Percentiles rank a stretch among this genome's conserved stretches.
Evolutionary conservation across 2,329 filamentous ascomycete genomes (phyloP).

Genomic region (Zasmidium angulare): DNA sequence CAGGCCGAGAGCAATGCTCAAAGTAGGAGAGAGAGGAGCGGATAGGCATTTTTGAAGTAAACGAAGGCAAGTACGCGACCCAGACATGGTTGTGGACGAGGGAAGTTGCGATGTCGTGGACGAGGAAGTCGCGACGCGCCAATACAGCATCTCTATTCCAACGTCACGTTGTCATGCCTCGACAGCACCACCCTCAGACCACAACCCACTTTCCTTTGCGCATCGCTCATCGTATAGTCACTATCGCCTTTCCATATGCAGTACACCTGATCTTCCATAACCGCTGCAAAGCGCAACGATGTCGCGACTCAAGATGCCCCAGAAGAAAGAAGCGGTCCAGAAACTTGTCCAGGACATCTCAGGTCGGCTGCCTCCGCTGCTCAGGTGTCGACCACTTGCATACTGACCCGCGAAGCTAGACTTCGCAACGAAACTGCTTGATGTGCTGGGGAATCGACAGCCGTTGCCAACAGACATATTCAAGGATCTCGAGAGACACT

Average conservation of each 20-base stretch:
- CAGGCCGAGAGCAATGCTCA: too few relatives aligned
- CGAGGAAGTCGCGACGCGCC: not conserved
- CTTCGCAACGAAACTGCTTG: slow-evolving; percentile 7
- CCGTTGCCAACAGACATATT: slow-evolving; percentile 14
- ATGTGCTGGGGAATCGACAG: slow-evolving; percentile 20
- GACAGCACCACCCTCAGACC: not conserved
- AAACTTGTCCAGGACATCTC: slow-evolving; percentile 23
- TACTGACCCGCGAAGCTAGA: not conserved
- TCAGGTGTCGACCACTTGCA: not conserved
- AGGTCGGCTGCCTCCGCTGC: slow-evolving; percentile 9
- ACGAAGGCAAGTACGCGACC: too few relatives aligned
- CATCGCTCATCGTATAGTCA: not conserved
- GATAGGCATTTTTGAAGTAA: too few relatives aligned
- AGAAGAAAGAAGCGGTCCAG: slow-evolving; percentile 6
- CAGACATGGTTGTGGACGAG: too few relatives aligned
- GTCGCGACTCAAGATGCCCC: not conserved
- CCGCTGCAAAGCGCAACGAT: not conserved
- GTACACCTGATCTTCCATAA: too few relatives aligned
- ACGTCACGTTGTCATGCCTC: not conserved
- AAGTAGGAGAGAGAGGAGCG: too few relatives aligned
- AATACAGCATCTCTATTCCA: not conserved
- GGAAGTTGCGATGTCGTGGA: too few relatives aligned
- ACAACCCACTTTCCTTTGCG: not conserved
- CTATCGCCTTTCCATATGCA: not conserved
- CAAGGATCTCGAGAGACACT: slow-evolving; percentile 20